phyloP scores from a whole-genome alignment of 179 eudicot species.

The Carnegiea gigantea region DNA sequence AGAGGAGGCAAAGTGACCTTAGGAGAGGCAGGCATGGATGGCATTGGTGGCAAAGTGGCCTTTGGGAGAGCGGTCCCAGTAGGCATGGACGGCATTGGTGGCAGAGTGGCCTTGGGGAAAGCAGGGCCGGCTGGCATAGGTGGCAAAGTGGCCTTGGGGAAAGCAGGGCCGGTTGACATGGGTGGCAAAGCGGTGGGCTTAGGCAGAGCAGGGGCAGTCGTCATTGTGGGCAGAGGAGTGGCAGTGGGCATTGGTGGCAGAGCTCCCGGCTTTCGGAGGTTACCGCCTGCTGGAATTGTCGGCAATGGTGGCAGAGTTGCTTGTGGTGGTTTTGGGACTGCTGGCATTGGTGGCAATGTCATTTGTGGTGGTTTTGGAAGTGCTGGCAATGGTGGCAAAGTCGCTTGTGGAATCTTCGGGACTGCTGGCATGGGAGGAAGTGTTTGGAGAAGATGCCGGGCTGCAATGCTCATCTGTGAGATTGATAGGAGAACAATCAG shows the following conservation, averaged over 20 bases:
- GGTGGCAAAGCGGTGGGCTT: conserved; percentile 17
- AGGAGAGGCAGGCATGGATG: neutral
- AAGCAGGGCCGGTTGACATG: conserved; percentile 4
- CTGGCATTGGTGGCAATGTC: conserved; percentile 15
- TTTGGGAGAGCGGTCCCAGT: neutral
- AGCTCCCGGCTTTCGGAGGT: neutral
- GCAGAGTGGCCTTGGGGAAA: conserved; percentile 4
- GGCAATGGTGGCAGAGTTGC: conserved; percentile 20
- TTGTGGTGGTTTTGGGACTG: conserved; percentile 9
- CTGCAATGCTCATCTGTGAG: conserved; percentile 30
- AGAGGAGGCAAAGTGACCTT: conserved; percentile 11
- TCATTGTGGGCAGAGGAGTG: conserved; percentile 17
- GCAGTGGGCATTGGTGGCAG: conserved; percentile 29
- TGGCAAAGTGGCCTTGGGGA: conserved; percentile 17
- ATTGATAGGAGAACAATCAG: conserved; percentile 20
- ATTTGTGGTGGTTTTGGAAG: conserved; percentile 24
- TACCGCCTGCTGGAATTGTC: conserved; percentile 2
- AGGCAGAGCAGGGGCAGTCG: conserved; percentile 13
- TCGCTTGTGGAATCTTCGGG: conserved; percentile 17
- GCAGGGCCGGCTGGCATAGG: conserved; percentile 9
- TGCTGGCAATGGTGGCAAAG: conserved; percentile 31
- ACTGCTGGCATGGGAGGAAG: conserved; percentile 26
- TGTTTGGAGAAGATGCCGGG: conserved; percentile 31
- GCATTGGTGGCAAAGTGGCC: conserved; percentile 12
- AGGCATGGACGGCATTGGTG: conserved; percentile 8